A percentile compares a stretch with the other conserved stretches of the same genome.
Conservation (phyloP, 2,329 filamentous ascomycete genomes). For the Thielaviopsis euricoi region DNA sequence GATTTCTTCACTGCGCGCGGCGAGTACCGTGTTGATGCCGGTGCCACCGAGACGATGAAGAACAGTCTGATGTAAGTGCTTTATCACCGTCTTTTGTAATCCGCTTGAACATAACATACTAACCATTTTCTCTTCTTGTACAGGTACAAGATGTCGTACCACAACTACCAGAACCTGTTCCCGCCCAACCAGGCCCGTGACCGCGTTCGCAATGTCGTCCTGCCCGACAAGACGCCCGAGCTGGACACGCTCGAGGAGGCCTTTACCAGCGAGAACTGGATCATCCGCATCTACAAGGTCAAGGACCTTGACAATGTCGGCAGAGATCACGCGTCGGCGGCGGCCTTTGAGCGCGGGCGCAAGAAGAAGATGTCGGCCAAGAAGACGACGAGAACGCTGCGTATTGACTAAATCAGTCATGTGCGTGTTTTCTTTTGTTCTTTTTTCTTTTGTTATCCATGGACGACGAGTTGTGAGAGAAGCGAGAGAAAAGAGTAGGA, state of each 20-base stretch:
- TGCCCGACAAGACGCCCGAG: slow-evolving; percentile 72
- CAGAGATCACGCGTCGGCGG: slow-evolving; percentile 58
- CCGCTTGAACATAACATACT: neutral
- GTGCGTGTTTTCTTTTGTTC: slow-evolving; percentile 12
- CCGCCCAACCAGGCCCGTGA: slow-evolving; percentile 79
- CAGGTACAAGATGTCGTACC: slow-evolving; percentile 99
- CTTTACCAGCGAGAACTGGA: slow-evolving; percentile 99
- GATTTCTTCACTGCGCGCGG: slow-evolving; percentile 88
- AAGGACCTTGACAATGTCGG: slow-evolving; percentile 96
- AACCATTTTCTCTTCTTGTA: slow-evolving; percentile 15
- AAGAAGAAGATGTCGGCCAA: slow-evolving; percentile 66
- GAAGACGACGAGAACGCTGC: slow-evolving; percentile 51
- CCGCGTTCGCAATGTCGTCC: slow-evolving; percentile 63
- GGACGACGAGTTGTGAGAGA: too few relatives aligned
- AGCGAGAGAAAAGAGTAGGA: too few relatives aligned
- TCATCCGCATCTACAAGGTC: slow-evolving; percentile 98
- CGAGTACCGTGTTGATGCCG: slow-evolving; percentile 88
- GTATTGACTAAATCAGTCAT: slow-evolving; percentile 43
- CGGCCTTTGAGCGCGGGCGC: slow-evolving; percentile 59
- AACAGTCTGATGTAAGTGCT: slow-evolving; percentile 88
- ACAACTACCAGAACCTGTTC: slow-evolving; percentile 91
- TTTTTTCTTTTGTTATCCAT: slow-evolving; percentile 7
- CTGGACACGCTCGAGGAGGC: slow-evolving; percentile 89
- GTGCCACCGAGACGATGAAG: slow-evolving; percentile 91
- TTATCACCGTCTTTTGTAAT: neutral